Evolutionary conservation across 2,329 filamentous ascomycete species (phyloP).

Genomic region (Aspergillus eucalypticola): DNA sequence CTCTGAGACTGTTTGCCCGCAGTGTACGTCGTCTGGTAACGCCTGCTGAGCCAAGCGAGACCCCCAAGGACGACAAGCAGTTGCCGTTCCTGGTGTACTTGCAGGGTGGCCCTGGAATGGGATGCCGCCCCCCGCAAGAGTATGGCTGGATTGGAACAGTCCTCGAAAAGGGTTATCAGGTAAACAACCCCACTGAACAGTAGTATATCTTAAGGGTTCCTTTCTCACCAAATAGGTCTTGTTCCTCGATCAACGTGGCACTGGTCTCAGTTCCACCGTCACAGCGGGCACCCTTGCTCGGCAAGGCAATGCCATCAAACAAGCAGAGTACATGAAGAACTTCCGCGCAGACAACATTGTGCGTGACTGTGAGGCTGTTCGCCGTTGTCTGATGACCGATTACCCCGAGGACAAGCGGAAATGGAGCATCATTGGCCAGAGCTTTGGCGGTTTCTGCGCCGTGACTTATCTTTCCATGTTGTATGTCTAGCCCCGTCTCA

Average conservation of each 20-base stretch:
- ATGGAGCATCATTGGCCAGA: constrained; percentile 88
- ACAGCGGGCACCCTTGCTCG: constrained; percentile 69
- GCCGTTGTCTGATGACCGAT: constrained; percentile 69
- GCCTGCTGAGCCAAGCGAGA: constrained; percentile 48
- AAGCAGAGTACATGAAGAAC: constrained; percentile 77
- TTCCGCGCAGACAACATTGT: constrained; percentile 93
- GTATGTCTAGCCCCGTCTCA: constrained; percentile 34
- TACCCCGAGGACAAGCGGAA: constrained; percentile 69
- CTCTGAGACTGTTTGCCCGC: constrained; percentile 75
- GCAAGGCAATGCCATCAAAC: constrained; percentile 63
- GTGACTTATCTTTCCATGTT: constrained; percentile 81
- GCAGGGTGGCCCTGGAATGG: constrained; percentile 82
- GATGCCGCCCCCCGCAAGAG: constrained; percentile 73
- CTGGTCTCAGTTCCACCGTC: constrained; percentile 79
- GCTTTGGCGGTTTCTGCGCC: constrained; percentile 85
- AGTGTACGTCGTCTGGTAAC: constrained; percentile 62
- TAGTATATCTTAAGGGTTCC: not conserved
- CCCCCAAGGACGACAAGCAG: constrained; percentile 49
- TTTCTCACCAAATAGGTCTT: constrained; percentile 51
- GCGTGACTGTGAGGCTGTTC: constrained; percentile 81
- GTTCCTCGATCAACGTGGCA: constrained; percentile 87
- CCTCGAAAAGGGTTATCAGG: constrained; percentile 78
- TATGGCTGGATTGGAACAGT: constrained; percentile 69
- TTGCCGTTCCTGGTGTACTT: constrained; percentile 69
- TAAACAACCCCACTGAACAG: constrained; percentile 34